Conservation (phyloP, 2,329 filamentous ascomycete species). For the Ambrosiella cleistominuta region DNA sequence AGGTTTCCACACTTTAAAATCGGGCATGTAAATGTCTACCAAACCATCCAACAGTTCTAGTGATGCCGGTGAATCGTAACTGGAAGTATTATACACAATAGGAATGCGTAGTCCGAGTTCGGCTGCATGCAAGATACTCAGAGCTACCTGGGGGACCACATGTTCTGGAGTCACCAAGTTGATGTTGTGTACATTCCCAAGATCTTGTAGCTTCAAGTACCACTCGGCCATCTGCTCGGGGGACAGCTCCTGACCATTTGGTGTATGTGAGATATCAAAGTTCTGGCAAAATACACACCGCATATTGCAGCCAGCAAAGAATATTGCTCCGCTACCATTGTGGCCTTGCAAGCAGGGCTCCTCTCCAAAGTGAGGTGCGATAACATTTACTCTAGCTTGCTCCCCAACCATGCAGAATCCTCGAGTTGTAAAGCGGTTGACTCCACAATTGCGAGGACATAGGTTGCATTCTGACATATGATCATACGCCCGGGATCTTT, state of each 20-base stretch:
- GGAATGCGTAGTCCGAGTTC: conserved; percentile 53
- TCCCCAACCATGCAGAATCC: conserved; percentile 64
- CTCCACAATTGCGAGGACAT: conserved; percentile 58
- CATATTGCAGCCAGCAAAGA: conserved; percentile 60
- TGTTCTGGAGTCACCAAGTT: conserved; percentile 78
- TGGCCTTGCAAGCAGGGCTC: conserved; percentile 72
- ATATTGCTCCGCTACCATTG: conserved; percentile 62
- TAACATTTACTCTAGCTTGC: conserved; percentile 63
- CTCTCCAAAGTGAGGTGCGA: conserved; percentile 74
- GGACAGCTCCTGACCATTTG: conserved; percentile 63
- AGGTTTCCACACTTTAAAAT: conserved; percentile 67
- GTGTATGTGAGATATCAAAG: conserved; percentile 64
- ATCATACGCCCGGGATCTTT: conserved; percentile 54
- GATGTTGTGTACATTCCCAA: conserved; percentile 76
- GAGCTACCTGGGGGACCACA: conserved; percentile 64
- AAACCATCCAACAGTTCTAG: conserved; percentile 58
- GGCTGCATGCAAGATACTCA: conserved; percentile 56
- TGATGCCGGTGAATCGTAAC: conserved; percentile 59
- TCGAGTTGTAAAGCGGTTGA: conserved; percentile 65
- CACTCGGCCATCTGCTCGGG: conserved; percentile 65
- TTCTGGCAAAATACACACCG: conserved; percentile 69
- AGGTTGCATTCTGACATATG: conserved; percentile 67
- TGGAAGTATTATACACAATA: conserved; percentile 72
- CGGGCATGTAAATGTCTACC: conserved; percentile 73
- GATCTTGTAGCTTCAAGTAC: conserved; percentile 66